A percentile compares a stretch with the other conserved stretches of the same genome.
Conservation (phyloP, 208 protist species). For the Acanthamoeba triangularis region DNA sequence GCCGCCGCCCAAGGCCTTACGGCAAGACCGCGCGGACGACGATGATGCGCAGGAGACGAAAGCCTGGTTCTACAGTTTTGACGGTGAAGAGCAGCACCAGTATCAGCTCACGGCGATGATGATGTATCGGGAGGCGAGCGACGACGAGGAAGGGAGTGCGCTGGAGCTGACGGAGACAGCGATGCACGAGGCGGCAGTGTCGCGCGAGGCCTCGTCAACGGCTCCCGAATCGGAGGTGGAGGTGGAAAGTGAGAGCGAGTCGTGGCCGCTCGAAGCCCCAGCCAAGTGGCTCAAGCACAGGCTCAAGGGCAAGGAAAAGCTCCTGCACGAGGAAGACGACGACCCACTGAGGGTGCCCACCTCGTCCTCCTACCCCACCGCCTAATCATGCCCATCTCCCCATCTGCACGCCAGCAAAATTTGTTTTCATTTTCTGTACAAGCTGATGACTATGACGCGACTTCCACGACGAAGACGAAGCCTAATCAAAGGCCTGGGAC, state of each 20-base stretch:
- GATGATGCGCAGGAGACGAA: background rate
- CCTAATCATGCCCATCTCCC: too few relatives aligned
- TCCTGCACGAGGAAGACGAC: background rate
- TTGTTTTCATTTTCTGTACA: too few relatives aligned
- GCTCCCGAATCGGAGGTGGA: background rate
- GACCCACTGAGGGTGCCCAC: background rate
- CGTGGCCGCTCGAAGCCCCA: background rate
- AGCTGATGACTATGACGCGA: too few relatives aligned
- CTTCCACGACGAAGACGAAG: too few relatives aligned
- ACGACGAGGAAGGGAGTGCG: background rate
- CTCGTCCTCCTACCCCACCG: background rate
- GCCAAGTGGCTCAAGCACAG: background rate
- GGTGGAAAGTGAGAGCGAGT: background rate
- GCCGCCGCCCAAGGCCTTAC: background rate
- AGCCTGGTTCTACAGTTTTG: background rate
- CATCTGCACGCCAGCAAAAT: too few relatives aligned
- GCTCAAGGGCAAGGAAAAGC: constrained; percentile 21
- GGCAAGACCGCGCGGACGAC: background rate
- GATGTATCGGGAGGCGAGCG: background rate
- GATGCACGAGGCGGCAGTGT: background rate
- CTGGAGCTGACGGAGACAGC: background rate
- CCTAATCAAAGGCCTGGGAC: too few relatives aligned
- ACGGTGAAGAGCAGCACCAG: background rate
- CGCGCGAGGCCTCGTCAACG: background rate
- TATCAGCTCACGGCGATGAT: background rate